Base-by-base conservation (phyloP, 345 rosid species). In the Syzygium aqueum region DNA sequence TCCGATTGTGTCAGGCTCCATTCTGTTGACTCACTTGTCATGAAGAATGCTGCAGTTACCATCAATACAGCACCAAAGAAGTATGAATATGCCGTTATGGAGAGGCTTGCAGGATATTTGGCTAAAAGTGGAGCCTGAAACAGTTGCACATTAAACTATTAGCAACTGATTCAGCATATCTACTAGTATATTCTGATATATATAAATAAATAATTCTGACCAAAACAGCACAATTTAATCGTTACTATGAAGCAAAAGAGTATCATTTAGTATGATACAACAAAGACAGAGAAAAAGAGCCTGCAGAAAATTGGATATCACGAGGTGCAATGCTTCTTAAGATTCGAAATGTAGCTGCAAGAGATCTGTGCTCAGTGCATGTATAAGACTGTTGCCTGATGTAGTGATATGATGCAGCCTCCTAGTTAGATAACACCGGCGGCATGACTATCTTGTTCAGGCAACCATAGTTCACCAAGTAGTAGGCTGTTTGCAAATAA, bases 1-100 rank as follows among this genome's bases (percentile, higher is more conserved):
- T 97, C 99, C 27, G 99, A 94, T 77, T 86, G 94, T 10, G 97
- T 95, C 94, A 97, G 89, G 89, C 85, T 93, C 99, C 98, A 97
- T 63, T 94, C 95, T 87, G 94, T 93, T 86, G 99, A 92, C 87
- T 94, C 98, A 65, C 91, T 93, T 27, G 91, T 94, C 91, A 87
- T 40, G 90, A 95, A 92, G 91, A 95, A 90, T 84, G 98, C 95
- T 59, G 95, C 91, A 85, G 89, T 84, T 84, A 94, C 98, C 97
- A 96, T 94, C 61, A 95, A 93, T 46, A 92, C 10, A 84, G 99
- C 91, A 77, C 99, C 99, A 85, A 95, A 97, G 84, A 92, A 91
- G 93, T 95, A 97, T 67, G 99, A 94, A 82, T 89, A 91, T 17
- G 99, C 99, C 52, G 96, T 92, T 87, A 97, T 97, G 7, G 98